Evolutionary conservation across 441 rosid genomes (phyloP).

Genomic region (Populus hybrid): DNA sequence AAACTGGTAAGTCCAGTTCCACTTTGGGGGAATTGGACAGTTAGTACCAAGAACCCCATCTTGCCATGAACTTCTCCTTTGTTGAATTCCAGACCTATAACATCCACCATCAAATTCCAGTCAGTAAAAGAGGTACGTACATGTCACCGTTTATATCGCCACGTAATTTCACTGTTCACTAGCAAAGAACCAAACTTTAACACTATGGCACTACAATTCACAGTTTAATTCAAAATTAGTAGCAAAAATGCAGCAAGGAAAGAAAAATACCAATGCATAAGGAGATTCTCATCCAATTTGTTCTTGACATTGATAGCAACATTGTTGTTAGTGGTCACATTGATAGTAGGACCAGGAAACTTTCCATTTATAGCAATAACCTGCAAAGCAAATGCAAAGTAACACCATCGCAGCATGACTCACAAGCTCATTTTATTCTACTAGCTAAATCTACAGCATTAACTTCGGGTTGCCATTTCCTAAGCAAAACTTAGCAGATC

Average conservation of each 20-base stretch:
- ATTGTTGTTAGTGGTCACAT: conserved; percentile 84
- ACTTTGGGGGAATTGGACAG: conserved; percentile 88
- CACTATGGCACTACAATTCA: not conserved
- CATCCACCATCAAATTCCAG: conserved; percentile 14
- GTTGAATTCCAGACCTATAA: conserved; percentile 84
- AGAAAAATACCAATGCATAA: conserved; percentile 65
- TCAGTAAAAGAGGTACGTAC: not conserved
- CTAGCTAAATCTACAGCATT: conserved; percentile 13
- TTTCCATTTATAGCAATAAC: conserved; percentile 85
- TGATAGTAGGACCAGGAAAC: conserved; percentile 89
- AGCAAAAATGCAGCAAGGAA: conserved; percentile 1
- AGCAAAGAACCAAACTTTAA: not conserved
- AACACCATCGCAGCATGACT: conserved; percentile 15
- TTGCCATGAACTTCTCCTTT: conserved; percentile 93
- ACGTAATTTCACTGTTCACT: not conserved
- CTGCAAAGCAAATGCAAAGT: conserved; percentile 43
- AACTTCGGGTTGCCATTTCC: not conserved
- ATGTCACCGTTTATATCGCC: not conserved
- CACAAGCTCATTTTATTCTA: conserved; percentile 16
- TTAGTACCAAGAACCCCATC: conserved; percentile 92
- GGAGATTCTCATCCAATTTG: conserved; percentile 80
- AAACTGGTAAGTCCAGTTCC: conserved; percentile 98
- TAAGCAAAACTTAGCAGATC: conserved; percentile 36
- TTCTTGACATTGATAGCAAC: conserved; percentile 77
- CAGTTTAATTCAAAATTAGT: not conserved